Base-by-base conservation (phyloP, 257 asterid species). In the Striga asiatica region DNA sequence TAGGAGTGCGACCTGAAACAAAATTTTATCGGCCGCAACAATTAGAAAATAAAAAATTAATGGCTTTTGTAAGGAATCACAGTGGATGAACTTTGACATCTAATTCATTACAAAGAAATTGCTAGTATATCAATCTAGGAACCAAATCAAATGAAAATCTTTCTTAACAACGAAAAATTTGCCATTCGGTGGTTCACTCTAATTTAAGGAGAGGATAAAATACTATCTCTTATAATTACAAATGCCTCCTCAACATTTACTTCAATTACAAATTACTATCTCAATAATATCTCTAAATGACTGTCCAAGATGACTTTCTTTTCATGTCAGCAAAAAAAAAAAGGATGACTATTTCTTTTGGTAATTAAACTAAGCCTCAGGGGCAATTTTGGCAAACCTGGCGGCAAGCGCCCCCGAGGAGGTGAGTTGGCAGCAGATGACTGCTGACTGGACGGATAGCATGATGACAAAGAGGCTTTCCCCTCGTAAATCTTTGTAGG, bases 361-460 rank as follows among this genome's bases (percentile, higher is more conserved):
- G n/a, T n/a, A n/a, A n/a, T n/a, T n/a, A n/a, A n/a, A n/a, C n/a
- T n/a, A n/a, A n/a, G n/a, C n/a, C n/a, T n/a, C n/a, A n/a, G n/a
- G n/a, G n/a, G n/a, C n/a, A n/a, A 32, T 29, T 32, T 50, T 59
- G 32, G 54, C 56, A 46, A 37, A 87, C 98, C 98, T 81, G 95
- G 76, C 46, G 69, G 21, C 14, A 89, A 75, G 50, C 85, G 89
- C 16, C 78, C 82, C 6, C 78, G 83, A 57, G 96, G 95, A 64
- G 96, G 96, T 57, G 98, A 87, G 83, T 76, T 91, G 20, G 98
- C 95, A 24, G 96, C 98, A 11, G 98, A 87, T 2, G 98, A 91
- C 69, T 81, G 96, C 74, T 84, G 98, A 69, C 96, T 87, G 68
- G 98, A 91, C 5, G 98, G 78, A 56, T 78, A 91, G 83, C 82